Evolutionary conservation across 345 rosid species (phyloP).

Genomic region (Kernera saxatilis): DNA sequence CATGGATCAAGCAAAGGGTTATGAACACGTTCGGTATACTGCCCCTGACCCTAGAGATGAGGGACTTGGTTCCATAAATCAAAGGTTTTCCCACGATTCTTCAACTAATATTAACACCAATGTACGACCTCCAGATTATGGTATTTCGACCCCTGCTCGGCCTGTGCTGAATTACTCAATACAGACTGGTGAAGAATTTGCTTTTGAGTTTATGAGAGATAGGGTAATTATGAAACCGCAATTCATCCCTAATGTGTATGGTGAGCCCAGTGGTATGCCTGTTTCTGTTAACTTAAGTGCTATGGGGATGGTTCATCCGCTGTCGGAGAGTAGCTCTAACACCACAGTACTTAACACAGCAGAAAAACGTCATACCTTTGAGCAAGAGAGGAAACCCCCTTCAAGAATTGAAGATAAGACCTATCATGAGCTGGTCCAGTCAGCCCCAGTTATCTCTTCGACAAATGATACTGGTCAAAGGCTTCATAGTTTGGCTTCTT

Average conservation of each 20-base stretch:
- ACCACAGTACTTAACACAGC: constrained; percentile 9
- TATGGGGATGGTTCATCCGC: constrained; percentile 23
- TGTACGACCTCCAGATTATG: constrained; percentile 34
- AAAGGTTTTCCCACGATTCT: constrained; percentile 26
- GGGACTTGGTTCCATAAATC: constrained; percentile 24
- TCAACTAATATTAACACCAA: constrained; percentile 15
- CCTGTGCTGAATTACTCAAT: constrained; percentile 35
- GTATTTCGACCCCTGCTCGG: constrained; percentile 22
- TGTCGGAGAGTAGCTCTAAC: constrained; percentile 20
- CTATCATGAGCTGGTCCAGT: constrained; percentile 22
- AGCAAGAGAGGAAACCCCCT: constrained; percentile 26
- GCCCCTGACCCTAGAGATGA: constrained; percentile 26
- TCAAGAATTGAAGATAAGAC: constrained; percentile 21
- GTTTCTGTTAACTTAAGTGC: constrained; percentile 25
- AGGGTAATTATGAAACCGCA: constrained; percentile 24
- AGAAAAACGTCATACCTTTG: constrained; percentile 16
- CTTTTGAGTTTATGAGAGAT: constrained; percentile 35
- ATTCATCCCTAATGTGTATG: constrained; percentile 22
- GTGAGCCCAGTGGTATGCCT: constrained; percentile 22
- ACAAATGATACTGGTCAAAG: constrained; percentile 19
- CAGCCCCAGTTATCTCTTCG: constrained; percentile 19
- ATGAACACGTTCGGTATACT: constrained; percentile 26
- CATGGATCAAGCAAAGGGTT: constrained; percentile 33
- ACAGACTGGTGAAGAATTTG: constrained; percentile 38
- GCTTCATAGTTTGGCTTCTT: constrained; percentile 15